Evolutionary conservation across 257 asterid species (phyloP).

Genomic region (Solanum ossicruentum): DNA sequence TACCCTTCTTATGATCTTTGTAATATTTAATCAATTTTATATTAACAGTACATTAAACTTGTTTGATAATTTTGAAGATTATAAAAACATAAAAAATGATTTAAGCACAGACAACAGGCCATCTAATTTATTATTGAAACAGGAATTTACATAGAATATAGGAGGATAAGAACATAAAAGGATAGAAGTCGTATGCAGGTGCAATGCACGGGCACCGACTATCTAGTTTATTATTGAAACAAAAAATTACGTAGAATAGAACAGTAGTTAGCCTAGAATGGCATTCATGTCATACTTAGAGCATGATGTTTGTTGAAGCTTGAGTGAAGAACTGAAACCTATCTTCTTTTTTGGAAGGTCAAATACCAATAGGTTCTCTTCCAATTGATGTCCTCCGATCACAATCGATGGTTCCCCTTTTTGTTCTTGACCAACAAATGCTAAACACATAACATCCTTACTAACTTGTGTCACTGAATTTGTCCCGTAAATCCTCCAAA

Average conservation of each 20-base stretch:
- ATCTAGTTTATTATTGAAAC: neutral
- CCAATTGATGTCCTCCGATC: slow-evolving; percentile 8
- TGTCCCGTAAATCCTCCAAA: slow-evolving; percentile 1
- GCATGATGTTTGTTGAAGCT: neutral
- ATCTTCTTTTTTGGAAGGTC: neutral
- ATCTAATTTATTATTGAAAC: neutral
- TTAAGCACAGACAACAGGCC: neutral
- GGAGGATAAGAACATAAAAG: neutral
- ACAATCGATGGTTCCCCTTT: neutral
- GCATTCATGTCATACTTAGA: slow-evolving; percentile 25
- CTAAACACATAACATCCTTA: neutral
- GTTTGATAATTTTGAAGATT: neutral
- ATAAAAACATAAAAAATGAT: neutral
- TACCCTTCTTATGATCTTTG: no score
- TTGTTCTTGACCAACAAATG: neutral
- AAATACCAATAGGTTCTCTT: neutral
- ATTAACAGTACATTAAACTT: no score
- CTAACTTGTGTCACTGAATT: slow-evolving; percentile 1
- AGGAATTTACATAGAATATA: no score
- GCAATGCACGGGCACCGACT: neutral
- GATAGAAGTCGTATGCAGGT: neutral
- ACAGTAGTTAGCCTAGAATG: neutral
- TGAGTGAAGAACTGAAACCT: neutral
- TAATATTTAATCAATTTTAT: no score
- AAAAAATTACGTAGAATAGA: no score